Conservation (phyloP, 345 rosid species). For the Noccaea bulbosa region DNA sequence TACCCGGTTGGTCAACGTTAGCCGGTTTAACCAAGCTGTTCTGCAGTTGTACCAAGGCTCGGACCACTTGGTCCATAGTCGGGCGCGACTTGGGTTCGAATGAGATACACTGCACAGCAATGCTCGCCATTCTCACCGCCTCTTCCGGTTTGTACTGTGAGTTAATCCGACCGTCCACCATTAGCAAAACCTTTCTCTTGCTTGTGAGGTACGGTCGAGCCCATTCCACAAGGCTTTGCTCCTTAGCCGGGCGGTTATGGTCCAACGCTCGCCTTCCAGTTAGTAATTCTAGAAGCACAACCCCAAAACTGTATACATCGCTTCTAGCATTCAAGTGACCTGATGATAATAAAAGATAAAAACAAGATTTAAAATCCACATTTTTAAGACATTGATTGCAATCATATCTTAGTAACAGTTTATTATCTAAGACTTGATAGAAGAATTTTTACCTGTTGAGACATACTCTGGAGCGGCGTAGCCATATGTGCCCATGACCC, state of each 20-base stretch:
- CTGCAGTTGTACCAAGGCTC: constrained; percentile 65
- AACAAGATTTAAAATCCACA: background rate
- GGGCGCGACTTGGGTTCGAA: constrained; percentile 72
- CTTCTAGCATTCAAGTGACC: constrained; percentile 88
- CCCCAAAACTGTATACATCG: constrained; percentile 91
- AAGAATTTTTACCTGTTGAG: constrained; percentile 63
- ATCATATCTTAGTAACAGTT: constrained; percentile 19
- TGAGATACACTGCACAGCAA: constrained; percentile 77
- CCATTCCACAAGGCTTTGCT: constrained; percentile 96
- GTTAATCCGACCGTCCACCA: constrained; percentile 76
- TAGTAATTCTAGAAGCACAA: constrained; percentile 82
- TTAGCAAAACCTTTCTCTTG: constrained; percentile 70
- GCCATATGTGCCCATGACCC: constrained; percentile 95
- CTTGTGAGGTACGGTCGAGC: constrained; percentile 79
- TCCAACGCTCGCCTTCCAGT: constrained; percentile 86
- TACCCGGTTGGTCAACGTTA: constrained; percentile 2
- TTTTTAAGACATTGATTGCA: too few species aligned
- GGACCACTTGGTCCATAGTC: constrained; percentile 74
- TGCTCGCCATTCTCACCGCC: constrained; percentile 65
- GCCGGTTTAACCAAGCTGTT: constrained; percentile 37
- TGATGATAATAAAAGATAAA: constrained; percentile 33
- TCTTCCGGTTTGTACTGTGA: constrained; percentile 62
- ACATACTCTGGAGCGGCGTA: constrained; percentile 52
- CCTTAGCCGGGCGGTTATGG: constrained; percentile 74
- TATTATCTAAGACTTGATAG: background rate